Evolutionary conservation across 768 basidiomycete genomes (phyloP).

Genomic region (Saitozyma podzolica): DNA sequence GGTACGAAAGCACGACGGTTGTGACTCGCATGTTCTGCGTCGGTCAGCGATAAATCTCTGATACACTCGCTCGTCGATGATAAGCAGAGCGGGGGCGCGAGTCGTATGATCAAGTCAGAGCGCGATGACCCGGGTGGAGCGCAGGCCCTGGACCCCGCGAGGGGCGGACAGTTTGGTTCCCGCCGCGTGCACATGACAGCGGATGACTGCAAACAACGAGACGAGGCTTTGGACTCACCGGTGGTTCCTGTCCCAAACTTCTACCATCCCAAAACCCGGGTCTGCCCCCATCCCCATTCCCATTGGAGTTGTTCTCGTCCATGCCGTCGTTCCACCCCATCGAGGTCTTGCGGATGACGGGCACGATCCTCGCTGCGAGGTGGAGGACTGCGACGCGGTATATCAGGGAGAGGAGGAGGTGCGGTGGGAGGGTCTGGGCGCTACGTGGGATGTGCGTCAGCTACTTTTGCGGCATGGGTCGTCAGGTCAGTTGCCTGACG

Average conservation of each 20-base stretch:
- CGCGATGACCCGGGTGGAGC: not conserved
- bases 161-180: too few relatives aligned
- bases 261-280: conserved; percentile 49
- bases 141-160: too few relatives aligned
- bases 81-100: too few relatives aligned
- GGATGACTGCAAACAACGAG: not conserved
- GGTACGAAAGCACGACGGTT: conserved; percentile 50
- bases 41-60: not conserved
- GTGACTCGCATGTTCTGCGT: conserved; percentile 49
- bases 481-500: too few relatives aligned
- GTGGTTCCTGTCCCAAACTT: conserved; percentile 45
- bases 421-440: conserved; percentile 42
- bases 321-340: conserved; percentile 46
- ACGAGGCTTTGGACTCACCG: conserved; percentile 27
- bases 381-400: conserved; percentile 52
- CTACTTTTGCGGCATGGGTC: not conserved
- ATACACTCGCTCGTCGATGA: too few relatives aligned
- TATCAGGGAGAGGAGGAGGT: conserved; percentile 48
- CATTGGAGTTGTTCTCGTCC: conserved; percentile 9
- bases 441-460: not conserved
- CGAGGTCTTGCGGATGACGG: conserved; percentile 45
- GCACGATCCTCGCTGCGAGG: conserved; percentile 51
- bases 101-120: too few relatives aligned
- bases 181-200: not conserved
- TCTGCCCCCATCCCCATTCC: conserved; percentile 9